phyloP scores from a whole-genome alignment of 2,329 filamentous ascomycete species.

The Aspergillaceae sp. region DNA sequence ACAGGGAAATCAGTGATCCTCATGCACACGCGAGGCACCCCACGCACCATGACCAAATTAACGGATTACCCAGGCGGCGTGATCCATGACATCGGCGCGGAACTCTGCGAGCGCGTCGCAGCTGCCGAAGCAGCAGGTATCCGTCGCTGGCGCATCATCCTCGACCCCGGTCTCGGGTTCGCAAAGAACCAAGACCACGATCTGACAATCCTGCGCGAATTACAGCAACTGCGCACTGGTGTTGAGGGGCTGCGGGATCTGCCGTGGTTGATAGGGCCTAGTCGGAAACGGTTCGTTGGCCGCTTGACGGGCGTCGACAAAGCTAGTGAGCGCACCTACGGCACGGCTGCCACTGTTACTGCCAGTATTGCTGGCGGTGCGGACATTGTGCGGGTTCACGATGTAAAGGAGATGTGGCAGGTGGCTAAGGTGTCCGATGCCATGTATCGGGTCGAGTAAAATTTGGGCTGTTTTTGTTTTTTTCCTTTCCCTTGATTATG shows the following conservation, averaged over 20 bases:
- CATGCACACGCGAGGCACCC: slow-evolving; percentile 91
- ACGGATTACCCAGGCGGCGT: slow-evolving; percentile 62
- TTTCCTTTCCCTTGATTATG: no score
- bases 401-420: slow-evolving; percentile 75
- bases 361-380: slow-evolving; percentile 80
- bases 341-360: slow-evolving; percentile 80
- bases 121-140: slow-evolving; percentile 77
- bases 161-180: slow-evolving; percentile 91
- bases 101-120: slow-evolving; percentile 61
- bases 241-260: slow-evolving; percentile 45
- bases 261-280: slow-evolving; percentile 84
- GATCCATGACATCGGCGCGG: slow-evolving; percentile 54
- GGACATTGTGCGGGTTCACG: slow-evolving; percentile 87
- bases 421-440: slow-evolving; percentile 85
- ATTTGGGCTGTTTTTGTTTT: not conserved
- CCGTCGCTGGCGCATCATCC: slow-evolving; percentile 83
- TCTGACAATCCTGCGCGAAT: slow-evolving; percentile 62
- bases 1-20: slow-evolving; percentile 71
- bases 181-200: slow-evolving; percentile 79
- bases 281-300: slow-evolving; percentile 84
- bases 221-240: slow-evolving; percentile 51
- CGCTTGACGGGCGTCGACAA: slow-evolving; percentile 66
- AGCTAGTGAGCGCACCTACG: slow-evolving; percentile 65
- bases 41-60: slow-evolving; percentile 66
- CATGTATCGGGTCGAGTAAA: slow-evolving; percentile 56